Conservation (phyloP, 768 basidiomycete genomes). For the Pleurotus salmoneostramineus region DNA sequence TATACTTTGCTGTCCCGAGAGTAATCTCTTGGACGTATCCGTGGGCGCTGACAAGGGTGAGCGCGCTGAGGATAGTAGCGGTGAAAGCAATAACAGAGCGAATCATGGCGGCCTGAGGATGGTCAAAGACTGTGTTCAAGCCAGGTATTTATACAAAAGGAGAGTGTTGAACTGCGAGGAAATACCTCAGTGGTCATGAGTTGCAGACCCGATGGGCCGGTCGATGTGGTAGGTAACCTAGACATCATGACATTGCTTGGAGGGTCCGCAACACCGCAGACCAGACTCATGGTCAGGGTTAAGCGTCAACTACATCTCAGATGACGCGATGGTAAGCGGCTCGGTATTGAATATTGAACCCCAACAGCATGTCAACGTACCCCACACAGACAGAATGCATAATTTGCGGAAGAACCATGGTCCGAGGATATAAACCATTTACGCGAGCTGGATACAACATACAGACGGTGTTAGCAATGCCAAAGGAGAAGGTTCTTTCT, state of each 20-base stretch:
- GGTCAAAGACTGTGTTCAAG: background rate
- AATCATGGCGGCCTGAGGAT: background rate
- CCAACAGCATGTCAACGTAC: too few relatives aligned
- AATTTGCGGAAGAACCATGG: background rate
- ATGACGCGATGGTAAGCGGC: background rate
- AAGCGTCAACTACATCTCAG: background rate
- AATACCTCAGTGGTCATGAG: too few relatives aligned
- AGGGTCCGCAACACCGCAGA: background rate
- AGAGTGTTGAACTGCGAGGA: too few relatives aligned
- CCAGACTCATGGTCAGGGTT: background rate
- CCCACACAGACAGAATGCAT: background rate
- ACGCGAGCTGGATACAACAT: background rate
- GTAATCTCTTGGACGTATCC: conserved; percentile 38
- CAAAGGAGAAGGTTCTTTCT: too few relatives aligned
- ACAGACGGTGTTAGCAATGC: too few relatives aligned
- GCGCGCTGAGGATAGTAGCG: conserved; percentile 7
- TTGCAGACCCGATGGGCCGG: too few relatives aligned
- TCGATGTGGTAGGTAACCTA: too few relatives aligned
- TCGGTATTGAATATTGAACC: background rate
- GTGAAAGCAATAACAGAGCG: background rate
- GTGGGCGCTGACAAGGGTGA: conserved; percentile 25
- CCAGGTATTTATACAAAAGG: background rate
- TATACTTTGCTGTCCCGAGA: conserved; percentile 26
- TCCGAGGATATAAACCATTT: background rate
- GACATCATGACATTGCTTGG: too few relatives aligned